Percentiles rank a stretch among this genome's conserved stretches.
phyloP scores from a whole-genome alignment of 1,284 basidiomycete genomes.

The Fistulinella staudtii region DNA sequence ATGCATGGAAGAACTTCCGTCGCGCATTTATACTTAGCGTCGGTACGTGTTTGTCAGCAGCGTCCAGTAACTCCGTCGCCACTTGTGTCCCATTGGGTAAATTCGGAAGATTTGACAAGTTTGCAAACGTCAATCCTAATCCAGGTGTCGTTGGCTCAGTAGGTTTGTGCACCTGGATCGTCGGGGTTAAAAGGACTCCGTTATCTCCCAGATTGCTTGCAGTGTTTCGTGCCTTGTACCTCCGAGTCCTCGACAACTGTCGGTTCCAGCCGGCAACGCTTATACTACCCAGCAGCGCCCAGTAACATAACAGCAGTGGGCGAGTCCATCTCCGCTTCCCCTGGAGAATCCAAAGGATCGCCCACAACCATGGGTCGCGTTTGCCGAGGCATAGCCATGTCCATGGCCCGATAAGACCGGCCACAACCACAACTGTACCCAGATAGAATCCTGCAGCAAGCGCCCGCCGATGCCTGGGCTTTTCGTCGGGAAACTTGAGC shows the following conservation, averaged over 20 bases:
- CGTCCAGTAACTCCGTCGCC: conserved; percentile 82
- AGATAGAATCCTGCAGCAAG: conserved; percentile 87
- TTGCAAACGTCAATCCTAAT: conserved; percentile 48
- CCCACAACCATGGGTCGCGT: conserved; percentile 90
- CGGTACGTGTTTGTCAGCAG: conserved; percentile 85
- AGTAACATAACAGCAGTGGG: conserved; percentile 77
- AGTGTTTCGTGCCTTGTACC: conserved; percentile 52
- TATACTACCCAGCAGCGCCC: conserved; percentile 75
- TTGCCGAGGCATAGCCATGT: conserved; percentile 83
- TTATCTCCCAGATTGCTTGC: conserved; percentile 32
- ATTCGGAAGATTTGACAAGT: conserved; percentile 50
- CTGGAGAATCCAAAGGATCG: conserved; percentile 68
- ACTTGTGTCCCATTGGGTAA: conserved; percentile 54
- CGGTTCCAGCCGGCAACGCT: conserved; percentile 93
- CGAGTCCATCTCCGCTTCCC: conserved; percentile 83
- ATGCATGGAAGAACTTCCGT: conserved; percentile 95
- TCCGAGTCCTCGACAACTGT: conserved; percentile 73
- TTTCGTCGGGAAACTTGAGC: conserved; percentile 85
- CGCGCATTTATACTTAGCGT: conserved; percentile 90
- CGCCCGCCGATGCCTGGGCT: conserved; percentile 77
- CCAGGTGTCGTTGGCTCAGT: conserved; percentile 28
- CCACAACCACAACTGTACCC: conserved; percentile 75
- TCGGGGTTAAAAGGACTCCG: conserved; percentile 27
- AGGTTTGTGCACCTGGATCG: conserved; percentile 23
- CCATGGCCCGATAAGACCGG: conserved; percentile 90